phyloP scores from a whole-genome alignment of 768 basidiomycete genomes.

The Leccinum truebloodii region DNA sequence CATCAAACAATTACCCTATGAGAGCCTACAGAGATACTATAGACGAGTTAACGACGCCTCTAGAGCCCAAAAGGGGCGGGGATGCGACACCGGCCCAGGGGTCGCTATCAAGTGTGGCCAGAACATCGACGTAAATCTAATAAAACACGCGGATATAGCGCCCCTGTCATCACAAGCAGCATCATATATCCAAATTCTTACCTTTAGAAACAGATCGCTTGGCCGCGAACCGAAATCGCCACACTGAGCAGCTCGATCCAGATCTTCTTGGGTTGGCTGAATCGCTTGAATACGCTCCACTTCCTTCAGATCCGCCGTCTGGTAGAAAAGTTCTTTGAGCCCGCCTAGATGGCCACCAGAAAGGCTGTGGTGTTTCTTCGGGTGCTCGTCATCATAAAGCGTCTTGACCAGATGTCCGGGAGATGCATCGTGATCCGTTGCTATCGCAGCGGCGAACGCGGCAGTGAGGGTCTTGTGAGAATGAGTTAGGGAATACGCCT shows the following conservation, averaged over 20 bases:
- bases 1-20: not conserved
- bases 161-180: not conserved
- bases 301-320: slow-evolving; percentile 16
- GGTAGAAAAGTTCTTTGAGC: slow-evolving; percentile 22
- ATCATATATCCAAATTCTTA: slow-evolving; percentile 23
- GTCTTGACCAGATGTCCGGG: slow-evolving; percentile 40
- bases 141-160: not conserved
- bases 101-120: slow-evolving; percentile 55
- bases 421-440: slow-evolving; percentile 18
- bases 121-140: slow-evolving; percentile 64
- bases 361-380: slow-evolving; percentile 31
- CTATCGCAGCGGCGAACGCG: slow-evolving; percentile 40
- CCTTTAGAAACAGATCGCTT: slow-evolving; percentile 62
- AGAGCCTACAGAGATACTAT: slow-evolving; percentile 54
- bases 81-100: slow-evolving; percentile 59
- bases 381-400: slow-evolving; percentile 36
- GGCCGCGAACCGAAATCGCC: slow-evolving; percentile 55
- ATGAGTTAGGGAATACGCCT: slow-evolving; percentile 34
- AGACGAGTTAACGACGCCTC: slow-evolving; percentile 61
- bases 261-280: slow-evolving; percentile 40
- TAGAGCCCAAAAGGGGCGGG: slow-evolving; percentile 61
- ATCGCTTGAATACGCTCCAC: slow-evolving; percentile 21
- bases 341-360: slow-evolving; percentile 16
- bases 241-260: slow-evolving; percentile 48
- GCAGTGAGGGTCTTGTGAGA: slow-evolving; percentile 41